Conservation (phyloP, 2,329 filamentous ascomycete genomes). For the Amphichorda felina region DNA sequence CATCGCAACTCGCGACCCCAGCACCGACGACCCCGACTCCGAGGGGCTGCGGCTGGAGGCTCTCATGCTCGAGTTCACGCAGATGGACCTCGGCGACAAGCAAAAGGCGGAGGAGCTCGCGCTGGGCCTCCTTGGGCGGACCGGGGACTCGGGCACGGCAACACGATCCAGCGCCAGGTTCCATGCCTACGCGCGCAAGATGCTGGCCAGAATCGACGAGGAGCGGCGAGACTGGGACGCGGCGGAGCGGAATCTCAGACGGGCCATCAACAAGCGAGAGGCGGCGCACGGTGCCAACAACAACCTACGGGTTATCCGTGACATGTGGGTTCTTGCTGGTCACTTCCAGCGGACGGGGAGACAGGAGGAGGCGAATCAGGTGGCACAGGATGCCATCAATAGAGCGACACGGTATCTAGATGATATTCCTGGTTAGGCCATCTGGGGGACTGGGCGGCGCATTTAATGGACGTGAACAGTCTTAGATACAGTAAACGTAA, state of each 20-base stretch:
- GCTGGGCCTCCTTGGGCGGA: slow-evolving; percentile 13
- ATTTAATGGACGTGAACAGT: neutral
- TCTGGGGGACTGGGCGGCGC: neutral
- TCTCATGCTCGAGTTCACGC: slow-evolving; percentile 21
- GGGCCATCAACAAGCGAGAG: slow-evolving; percentile 20
- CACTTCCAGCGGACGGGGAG: slow-evolving; percentile 19
- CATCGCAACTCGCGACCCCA: slow-evolving; percentile 6
- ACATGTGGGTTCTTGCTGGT: slow-evolving; percentile 24
- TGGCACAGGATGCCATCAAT: slow-evolving; percentile 17
- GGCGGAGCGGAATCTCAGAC: slow-evolving; percentile 19
- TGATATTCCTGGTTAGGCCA: slow-evolving; percentile 8
- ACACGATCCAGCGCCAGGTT: slow-evolving; percentile 20
- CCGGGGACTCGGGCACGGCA: slow-evolving; percentile 10
- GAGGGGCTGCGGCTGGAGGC: slow-evolving; percentile 19
- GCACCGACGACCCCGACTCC: slow-evolving; percentile 6
- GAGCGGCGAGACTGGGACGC: slow-evolving; percentile 16
- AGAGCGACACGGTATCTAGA: slow-evolving; percentile 18
- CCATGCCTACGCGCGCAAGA: slow-evolving; percentile 24
- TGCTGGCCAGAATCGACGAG: slow-evolving; percentile 22
- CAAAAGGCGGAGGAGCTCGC: slow-evolving; percentile 18
- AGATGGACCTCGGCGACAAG: slow-evolving; percentile 22
- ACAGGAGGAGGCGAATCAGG: slow-evolving; percentile 12
- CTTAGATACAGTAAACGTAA: too few species aligned
- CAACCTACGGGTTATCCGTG: slow-evolving; percentile 22
- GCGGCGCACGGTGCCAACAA: slow-evolving; percentile 19